Conservation (phyloP, 805 yeast species). For the Scheffersomyces stipitis region DNA sequence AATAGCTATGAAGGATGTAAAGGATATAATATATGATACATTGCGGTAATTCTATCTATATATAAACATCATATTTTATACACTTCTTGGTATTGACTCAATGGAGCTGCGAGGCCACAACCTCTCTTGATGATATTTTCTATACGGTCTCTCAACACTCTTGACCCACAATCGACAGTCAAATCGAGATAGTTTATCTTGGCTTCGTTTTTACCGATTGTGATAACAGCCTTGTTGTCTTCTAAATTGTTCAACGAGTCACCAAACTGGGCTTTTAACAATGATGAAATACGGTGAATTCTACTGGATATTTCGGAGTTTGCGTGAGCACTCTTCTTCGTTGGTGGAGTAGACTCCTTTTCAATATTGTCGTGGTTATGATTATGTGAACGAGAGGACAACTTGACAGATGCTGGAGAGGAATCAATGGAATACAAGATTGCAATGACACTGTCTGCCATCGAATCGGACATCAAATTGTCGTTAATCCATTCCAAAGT, state of each 20-base stretch:
- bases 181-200: constrained; percentile 61
- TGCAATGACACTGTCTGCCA: constrained; percentile 93
- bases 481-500: constrained; percentile 91
- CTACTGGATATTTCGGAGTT: constrained; percentile 29
- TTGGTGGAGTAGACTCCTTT: constrained; percentile 6
- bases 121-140: constrained; percentile 79
- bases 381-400: constrained; percentile 61
- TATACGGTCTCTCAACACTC: constrained; percentile 77
- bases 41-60: background rate
- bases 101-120: constrained; percentile 78
- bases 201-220: constrained; percentile 77
- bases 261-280: constrained; percentile 87
- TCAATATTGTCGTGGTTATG: constrained; percentile 32
- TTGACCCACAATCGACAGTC: constrained; percentile 68
- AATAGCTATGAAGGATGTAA: background rate
- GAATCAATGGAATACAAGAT: constrained; percentile 89
- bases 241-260: constrained; percentile 51
- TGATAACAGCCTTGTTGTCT: constrained; percentile 55
- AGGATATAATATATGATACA: background rate
- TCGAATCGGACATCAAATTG: constrained; percentile 75
- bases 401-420: constrained; percentile 90
- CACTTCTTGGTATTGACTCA: constrained; percentile 47
- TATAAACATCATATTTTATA: constrained; percentile 1
- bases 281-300: constrained; percentile 51
- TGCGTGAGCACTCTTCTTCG: constrained; percentile 23